A percentile compares a stretch with the other conserved stretches of the same genome.
Conservation (phyloP, 805 yeast species). For the Candida gorgasii region DNA sequence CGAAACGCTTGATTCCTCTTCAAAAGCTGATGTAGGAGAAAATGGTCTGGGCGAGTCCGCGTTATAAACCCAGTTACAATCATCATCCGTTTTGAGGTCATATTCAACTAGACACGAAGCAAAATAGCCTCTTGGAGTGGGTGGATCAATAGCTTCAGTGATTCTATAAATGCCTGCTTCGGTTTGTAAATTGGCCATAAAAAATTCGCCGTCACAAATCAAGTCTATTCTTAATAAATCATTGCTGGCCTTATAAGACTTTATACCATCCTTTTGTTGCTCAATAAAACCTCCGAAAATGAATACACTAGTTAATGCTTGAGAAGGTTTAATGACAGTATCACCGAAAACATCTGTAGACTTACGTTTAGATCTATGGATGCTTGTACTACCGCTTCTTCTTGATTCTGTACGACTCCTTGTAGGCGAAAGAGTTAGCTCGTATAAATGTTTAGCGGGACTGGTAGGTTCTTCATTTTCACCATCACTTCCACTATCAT, state of each 20-base stretch:
- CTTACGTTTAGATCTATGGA: not conserved
- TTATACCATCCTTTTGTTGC: conserved; percentile 15
- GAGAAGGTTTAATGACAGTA: conserved; percentile 17
- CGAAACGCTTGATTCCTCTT: conserved; percentile 14
- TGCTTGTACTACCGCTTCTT: not conserved
- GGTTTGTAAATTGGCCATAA: conserved; percentile 10
- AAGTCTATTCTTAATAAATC: conserved; percentile 39
- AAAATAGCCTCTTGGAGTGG: conserved; percentile 41
- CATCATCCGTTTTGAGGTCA: conserved; percentile 18
- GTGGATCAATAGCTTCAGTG: conserved; percentile 21
- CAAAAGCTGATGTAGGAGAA: conserved; percentile 15
- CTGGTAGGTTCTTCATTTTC: not conserved
- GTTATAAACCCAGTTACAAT: conserved; percentile 19
- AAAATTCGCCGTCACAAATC: conserved; percentile 18
- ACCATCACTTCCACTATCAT: conserved; percentile 4
- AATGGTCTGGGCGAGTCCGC: conserved; percentile 8
- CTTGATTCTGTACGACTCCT: conserved; percentile 2
- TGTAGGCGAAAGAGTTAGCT: not conserved
- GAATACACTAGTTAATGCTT: conserved; percentile 28
- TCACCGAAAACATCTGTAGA: conserved; percentile 17
- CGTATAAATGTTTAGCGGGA: not conserved
- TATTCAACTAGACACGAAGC: conserved; percentile 33
- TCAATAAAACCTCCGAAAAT: conserved; percentile 41
- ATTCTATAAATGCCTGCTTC: conserved; percentile 21
- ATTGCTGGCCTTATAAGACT: conserved; percentile 29